Base-by-base conservation (phyloP, 805 yeast genomes). In the Lachancea quebecensis region DNA sequence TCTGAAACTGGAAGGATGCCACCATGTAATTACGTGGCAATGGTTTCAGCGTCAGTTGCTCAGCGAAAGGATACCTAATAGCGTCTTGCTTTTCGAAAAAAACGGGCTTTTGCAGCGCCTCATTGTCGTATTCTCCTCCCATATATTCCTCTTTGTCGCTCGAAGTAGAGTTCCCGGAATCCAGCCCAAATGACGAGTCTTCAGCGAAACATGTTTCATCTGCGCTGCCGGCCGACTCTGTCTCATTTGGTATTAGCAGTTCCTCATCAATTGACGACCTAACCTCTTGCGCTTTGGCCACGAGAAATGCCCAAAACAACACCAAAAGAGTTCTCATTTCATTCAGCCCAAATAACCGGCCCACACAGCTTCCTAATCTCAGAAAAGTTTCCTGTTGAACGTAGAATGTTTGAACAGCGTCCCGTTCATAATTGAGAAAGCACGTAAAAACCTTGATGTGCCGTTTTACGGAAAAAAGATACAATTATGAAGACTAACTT, bases 21-120 rank as follows among this genome's bases (percentile, higher is more conserved):
- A 86, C 66, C 14, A 88, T 57, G 54, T 75, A 75, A 62, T 85
- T 85, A 39, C 81, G 73, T n/a, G 90, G 80, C 42, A 90, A 71
- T 1, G 96, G 95, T 49, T 68, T 76, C 29, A 91, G 58, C 18
- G 70, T 65, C 33, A 90, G 71, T 11, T 65, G 55, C 66, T 90
- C 98, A 15, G 69, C 59, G 59, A 80, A 88, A 2, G 77, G 77
- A 48, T 70, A 70, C 18, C 51, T 43, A 4, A 56, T 38, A 12
- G 21, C 8, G 9, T 29, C 38, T 21, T 21, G 17, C 21, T 34
- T 27, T 7, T 34, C 33, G 25, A 33, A 40, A 18, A 36, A 34
- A 14, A 34, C 44, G 12, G 25, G 37, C 25, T 15, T 12, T 15
- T 15, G 37, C 25, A 15, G 8, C 16, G 12, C n/a, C 34, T 28